Base-by-base conservation (phyloP, 2,329 filamentous ascomycete species). In the Cordyceps farinosa region DNA sequence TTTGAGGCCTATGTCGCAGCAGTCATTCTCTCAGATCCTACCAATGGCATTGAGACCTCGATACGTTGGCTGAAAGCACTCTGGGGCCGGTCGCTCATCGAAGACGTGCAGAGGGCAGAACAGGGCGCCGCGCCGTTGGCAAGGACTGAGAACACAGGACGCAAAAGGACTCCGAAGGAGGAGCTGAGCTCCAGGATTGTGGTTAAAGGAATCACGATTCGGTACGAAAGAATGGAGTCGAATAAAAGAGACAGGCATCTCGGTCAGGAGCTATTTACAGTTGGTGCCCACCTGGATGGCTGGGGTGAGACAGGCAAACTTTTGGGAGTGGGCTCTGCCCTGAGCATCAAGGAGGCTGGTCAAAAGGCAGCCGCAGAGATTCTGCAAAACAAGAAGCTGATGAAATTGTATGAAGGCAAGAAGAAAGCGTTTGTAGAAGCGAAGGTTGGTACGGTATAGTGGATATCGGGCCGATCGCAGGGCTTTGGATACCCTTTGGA, bases 1-100 rank as follows among this genome's bases (percentile, higher is more conserved):
- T 96, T 97, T 69, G 94, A 98, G 74, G 90, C 94, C 0, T 97
- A 96, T 69, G 85, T 96, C 17, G 93, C 90, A 9, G 93, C 90
- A 3, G 77, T 93, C 6, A 83, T 96, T 40, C 77, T 91, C 2
- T 87, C 88, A 1, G 84, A 92, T 69, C 81, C 86, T 0, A 75
- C 78, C 3, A 73, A 85, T 53, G 92, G 93, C 1, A 83, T 89
- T 53, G 66, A 74, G 8, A 81, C 80, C 2, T 87, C 84, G 2
- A 82, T 88, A 58, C 73, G 81, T 15, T 98, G 92, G 92, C 77
- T 97, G 52, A 88, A 85, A 57, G 77, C 82, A 8, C 78, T 97
- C 1, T 97, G 92, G 92, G 83, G 84, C 4, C 84, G 81, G 53
- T 86, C 84, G 5, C 76, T 96, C 44, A 72, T 78, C 34, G 76